These are phyloP conservation scores for Laburnicola sp. DNA, from an alignment of 2,329 filamentous ascomycete species.

Conservation along the genomic window DNA sequence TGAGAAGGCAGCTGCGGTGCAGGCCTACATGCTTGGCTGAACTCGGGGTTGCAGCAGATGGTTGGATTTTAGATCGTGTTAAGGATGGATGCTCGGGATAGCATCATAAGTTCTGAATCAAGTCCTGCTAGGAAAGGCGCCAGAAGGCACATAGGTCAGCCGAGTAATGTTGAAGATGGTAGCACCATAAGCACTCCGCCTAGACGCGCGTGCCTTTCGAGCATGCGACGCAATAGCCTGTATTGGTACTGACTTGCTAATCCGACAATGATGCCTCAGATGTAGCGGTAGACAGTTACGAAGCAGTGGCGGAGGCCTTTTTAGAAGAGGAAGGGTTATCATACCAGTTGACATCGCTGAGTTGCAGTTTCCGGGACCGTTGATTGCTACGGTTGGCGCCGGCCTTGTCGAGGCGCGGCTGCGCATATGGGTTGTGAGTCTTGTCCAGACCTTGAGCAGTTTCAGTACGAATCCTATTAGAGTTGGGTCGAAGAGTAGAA, in stretches of 20 bases:
- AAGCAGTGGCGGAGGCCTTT: background rate
- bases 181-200: background rate
- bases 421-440: slow-evolving; percentile 48
- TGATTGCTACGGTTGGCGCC: slow-evolving; percentile 72
- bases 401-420: slow-evolving; percentile 58
- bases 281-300: background rate
- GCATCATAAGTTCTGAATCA: slow-evolving; percentile 29
- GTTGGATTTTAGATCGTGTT: background rate
- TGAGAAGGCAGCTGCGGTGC: background rate
- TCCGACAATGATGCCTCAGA: background rate
- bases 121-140: slow-evolving; percentile 33
- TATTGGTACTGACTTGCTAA: slow-evolving; percentile 9
- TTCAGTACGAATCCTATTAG: slow-evolving; percentile 53
- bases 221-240: slow-evolving; percentile 1
- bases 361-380: slow-evolving; percentile 84
- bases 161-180: slow-evolving; percentile 9
- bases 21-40: background rate
- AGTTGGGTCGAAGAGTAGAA: slow-evolving; percentile 50
- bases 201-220: background rate
- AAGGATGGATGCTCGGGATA: slow-evolving; percentile 26
- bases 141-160: slow-evolving; percentile 36
- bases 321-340: slow-evolving; percentile 28
- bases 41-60: background rate
- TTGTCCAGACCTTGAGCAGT: slow-evolving; percentile 46
- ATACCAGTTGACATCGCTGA: slow-evolving; percentile 98